These are phyloP conservation scores for Oryza australiensis DNA, from an alignment of 176 grass and related monocot species.

Conservation along the genomic window DNA sequence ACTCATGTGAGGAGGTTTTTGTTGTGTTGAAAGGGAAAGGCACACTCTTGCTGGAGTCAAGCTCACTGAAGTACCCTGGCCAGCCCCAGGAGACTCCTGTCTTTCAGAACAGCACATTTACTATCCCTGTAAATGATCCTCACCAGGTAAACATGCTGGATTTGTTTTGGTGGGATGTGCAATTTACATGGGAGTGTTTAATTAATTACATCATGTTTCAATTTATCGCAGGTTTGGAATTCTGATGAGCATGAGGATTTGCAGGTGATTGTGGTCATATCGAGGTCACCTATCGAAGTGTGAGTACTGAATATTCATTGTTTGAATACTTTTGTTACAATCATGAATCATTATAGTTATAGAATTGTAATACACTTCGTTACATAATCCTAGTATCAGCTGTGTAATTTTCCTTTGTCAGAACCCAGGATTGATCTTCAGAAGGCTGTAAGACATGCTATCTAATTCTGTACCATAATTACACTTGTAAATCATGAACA, in stretches of 20 bases:
- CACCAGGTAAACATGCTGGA: conserved; percentile 64
- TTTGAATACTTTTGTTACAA: too few relatives aligned
- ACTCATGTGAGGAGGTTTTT: conserved; percentile 89
- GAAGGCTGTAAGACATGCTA: not conserved
- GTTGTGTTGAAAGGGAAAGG: conserved; percentile 81
- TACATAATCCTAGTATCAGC: too few relatives aligned
- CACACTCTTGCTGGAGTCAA: conserved; percentile 68
- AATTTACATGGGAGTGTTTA: not conserved
- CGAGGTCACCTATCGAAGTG: conserved; percentile 79
- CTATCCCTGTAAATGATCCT: conserved; percentile 79
- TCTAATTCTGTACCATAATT: not conserved
- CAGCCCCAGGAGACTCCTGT: conserved; percentile 60
- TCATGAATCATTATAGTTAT: too few relatives aligned
- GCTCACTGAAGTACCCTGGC: conserved; percentile 61
- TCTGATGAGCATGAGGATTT: conserved; percentile 78
- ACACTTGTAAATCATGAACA: not conserved
- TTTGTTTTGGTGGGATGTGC: too few relatives aligned
- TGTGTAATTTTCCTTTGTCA: not conserved
- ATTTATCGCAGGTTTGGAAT: conserved; percentile 70
- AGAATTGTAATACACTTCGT: too few relatives aligned
- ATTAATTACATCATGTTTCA: conserved; percentile 35
- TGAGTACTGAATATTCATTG: conserved; percentile 19
- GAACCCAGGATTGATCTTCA: not conserved
- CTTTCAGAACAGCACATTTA: conserved; percentile 78
- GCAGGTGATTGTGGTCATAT: conserved; percentile 77